Base-by-base conservation (phyloP, 2,329 filamentous ascomycete genomes). In the Achaetomium macrosporum region DNA sequence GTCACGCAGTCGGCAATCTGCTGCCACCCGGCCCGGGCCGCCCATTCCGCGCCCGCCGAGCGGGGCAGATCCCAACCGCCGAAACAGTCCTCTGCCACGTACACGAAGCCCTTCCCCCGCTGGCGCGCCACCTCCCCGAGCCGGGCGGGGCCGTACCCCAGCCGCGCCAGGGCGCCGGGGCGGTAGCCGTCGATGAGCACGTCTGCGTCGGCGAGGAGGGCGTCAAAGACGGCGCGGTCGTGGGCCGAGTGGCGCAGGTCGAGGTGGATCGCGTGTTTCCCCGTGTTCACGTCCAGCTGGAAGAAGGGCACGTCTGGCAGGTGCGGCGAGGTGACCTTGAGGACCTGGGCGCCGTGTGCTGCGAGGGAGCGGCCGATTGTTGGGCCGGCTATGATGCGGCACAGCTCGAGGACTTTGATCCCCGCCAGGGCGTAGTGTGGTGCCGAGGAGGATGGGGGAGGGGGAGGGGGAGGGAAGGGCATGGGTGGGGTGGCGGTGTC, bases 301-400 rank as follows among this genome's bases (percentile, higher is more conserved):
- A 87, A 87, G 67, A 85, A 85, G 0, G 84, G 83, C 1, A 88
- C 82, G 55, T 88, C 85, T 5, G 81, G 79, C n/a, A 90, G 73
- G 42, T 80, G 72, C 0, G 83, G 78, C 8, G 81, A 82, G 2
- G 85, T 89, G 42, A 90, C 75, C 61, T 88, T 87, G 59, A 90
- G 75, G 0, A 90, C 85, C 49, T 84, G 79, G 8, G 87, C 87
- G 2, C 87, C 87, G 63, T 89, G 85, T 57, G 88, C 86, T n/a
- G 83, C 85, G 0, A 90, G 75, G 1, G 83, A 83, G 30, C 85
- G 79, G 3, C 82, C 82, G 59, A 90, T 83, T 5, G 83, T 81
- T n/a, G 86, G 86, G 0, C 85, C 86, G 3, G 87, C 87, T 57
- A 90, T 88, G 62, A 90, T 83, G 39, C 86, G 82, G 63, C 85